Percentiles rank a stretch among this genome's conserved stretches.
Conservation (phyloP, 2,329 filamentous ascomycete species). For the Sarocladiaceae sp. region DNA sequence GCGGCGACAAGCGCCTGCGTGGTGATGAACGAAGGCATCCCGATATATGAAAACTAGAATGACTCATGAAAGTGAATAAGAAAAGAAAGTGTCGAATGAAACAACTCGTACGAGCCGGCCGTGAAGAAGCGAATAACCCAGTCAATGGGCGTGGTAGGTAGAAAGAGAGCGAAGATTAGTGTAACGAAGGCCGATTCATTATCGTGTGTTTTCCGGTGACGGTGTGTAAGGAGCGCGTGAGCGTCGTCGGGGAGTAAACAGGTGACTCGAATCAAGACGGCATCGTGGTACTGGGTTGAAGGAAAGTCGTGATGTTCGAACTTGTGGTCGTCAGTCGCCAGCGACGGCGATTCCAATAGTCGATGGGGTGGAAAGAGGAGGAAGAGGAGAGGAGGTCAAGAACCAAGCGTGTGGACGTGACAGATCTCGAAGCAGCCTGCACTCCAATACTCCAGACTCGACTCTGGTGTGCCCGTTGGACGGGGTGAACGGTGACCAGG, state of each 20-base stretch:
- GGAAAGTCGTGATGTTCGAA: conserved; percentile 3
- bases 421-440: not conserved
- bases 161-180: conserved; percentile 9
- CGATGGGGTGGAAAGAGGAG: conserved; percentile 14
- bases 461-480: no score
- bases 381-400: conserved; percentile 12
- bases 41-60: not conserved
- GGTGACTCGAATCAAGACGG: conserved; percentile 7
- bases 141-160: conserved; percentile 11
- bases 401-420: not conserved
- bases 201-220: not conserved
- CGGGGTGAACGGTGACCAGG: not conserved
- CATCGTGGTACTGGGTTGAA: not conserved
- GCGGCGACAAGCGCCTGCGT: conserved; percentile 47
- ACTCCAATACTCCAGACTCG: no score
- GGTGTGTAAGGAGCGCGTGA: conserved; percentile 1
- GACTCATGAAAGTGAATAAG: not conserved
- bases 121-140: conserved; percentile 13
- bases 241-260: not conserved
- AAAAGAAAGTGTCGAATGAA: conserved; percentile 10
- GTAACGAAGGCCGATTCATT: conserved; percentile 13
- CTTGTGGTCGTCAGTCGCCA: conserved; percentile 11
- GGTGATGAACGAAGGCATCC: conserved; percentile 42
- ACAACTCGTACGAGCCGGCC: conserved; percentile 12
- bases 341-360: conserved; percentile 13